Evolutionary conservation across 2,329 filamentous ascomycete species (phyloP).

Genomic region (Madurella fahalii): DNA sequence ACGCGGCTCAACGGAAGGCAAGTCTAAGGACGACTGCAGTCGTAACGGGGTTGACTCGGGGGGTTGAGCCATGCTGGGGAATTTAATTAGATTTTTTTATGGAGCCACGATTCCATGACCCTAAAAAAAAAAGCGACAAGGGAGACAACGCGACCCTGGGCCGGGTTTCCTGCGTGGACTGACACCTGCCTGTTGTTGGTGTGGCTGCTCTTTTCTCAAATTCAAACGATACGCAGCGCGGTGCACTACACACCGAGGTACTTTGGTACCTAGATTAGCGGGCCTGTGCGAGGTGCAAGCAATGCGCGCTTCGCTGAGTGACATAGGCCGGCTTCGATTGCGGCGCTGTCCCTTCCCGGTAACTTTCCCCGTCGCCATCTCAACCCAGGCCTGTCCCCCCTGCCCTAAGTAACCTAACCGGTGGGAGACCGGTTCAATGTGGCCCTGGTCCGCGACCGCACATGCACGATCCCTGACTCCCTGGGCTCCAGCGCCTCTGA

Average conservation of each 20-base stretch:
- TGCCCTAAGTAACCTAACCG: no score
- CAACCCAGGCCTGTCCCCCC: not conserved
- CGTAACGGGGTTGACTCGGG: constrained; percentile 25
- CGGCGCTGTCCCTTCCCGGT: constrained; percentile 12
- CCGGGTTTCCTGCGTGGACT: constrained; percentile 30
- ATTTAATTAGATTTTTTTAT: constrained; percentile 40
- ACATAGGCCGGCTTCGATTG: no score
- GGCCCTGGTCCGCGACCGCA: not conserved
- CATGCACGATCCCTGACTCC: constrained; percentile 4
- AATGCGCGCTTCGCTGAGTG: constrained; percentile 20
- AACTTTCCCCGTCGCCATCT: constrained; percentile 2
- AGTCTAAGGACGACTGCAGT: constrained; percentile 24
- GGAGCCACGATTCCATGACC: constrained; percentile 35
- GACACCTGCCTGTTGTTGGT: constrained; percentile 25
- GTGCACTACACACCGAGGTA: constrained; percentile 14
- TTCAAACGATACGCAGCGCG: constrained; percentile 21
- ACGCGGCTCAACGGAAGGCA: constrained; percentile 24
- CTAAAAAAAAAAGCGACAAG: constrained; percentile 29
- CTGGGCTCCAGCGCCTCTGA: not conserved
- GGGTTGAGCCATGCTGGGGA: constrained; percentile 36
- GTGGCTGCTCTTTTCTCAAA: constrained; percentile 26
- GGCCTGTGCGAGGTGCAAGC: constrained; percentile 11
- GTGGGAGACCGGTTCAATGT: no score
- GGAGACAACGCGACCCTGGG: constrained; percentile 32
- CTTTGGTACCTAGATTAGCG: constrained; percentile 6